phyloP scores from a whole-genome alignment of 2,329 filamentous ascomycete species.

The Dactylonectria estremocensis region DNA sequence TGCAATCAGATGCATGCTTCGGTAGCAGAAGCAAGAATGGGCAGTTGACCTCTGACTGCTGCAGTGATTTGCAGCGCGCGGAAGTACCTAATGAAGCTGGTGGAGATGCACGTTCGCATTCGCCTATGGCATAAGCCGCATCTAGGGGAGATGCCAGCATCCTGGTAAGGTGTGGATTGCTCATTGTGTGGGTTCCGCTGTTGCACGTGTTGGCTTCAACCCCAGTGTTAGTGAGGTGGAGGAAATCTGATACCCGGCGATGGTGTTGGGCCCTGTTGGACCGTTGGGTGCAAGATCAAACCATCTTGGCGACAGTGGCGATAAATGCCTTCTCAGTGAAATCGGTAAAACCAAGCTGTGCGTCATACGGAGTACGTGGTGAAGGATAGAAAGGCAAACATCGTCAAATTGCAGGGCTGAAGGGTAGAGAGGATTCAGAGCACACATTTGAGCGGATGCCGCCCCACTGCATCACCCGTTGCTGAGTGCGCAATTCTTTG shows the following conservation, averaged over 20 bases:
- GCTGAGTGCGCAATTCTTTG: background rate
- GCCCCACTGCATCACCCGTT: no score
- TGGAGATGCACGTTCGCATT: constrained; percentile 13
- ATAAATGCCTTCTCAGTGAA: background rate
- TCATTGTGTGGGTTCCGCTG: background rate
- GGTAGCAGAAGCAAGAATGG: background rate
- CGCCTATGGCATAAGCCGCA: constrained; percentile 3
- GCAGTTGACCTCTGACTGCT: background rate
- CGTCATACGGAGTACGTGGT: no score
- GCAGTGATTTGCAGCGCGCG: constrained; percentile 1
- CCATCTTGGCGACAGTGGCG: background rate
- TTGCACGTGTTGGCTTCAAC: background rate
- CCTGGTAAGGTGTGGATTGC: background rate
- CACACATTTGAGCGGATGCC: no score
- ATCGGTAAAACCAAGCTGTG: background rate
- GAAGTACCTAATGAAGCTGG: background rate
- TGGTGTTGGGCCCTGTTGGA: background rate
- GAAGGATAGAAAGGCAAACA: no score
- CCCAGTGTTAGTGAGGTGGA: background rate
- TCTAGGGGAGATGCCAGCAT: background rate
- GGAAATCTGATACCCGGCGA: background rate
- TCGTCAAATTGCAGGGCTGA: no score
- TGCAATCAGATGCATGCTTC: background rate
- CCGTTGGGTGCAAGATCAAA: background rate
- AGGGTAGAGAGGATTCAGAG: no score